phyloP scores from a whole-genome alignment of 2,329 filamentous ascomycete species.

The Saccharata proteae region DNA sequence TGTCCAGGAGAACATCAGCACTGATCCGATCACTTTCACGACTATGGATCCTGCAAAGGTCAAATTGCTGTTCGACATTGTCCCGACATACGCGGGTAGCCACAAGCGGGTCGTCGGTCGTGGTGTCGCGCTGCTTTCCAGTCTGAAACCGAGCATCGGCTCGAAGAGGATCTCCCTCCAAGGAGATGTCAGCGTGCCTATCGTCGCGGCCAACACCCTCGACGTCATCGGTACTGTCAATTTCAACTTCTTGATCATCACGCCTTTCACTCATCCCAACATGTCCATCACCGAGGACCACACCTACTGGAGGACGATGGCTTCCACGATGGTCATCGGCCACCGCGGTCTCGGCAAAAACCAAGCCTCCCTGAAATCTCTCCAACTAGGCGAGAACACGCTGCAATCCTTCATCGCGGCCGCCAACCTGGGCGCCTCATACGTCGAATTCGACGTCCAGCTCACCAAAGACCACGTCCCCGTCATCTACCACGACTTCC shows the following conservation, averaged over 20 bases:
- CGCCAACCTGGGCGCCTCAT: constrained; percentile 73
- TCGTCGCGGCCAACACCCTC: constrained; percentile 66
- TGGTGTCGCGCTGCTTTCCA: constrained; percentile 76
- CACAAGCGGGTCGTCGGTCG: constrained; percentile 76
- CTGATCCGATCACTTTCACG: constrained; percentile 85
- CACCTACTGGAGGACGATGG: constrained; percentile 92
- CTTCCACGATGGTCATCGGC: constrained; percentile 72
- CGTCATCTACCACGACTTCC: constrained; percentile 96
- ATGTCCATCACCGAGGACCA: constrained; percentile 84
- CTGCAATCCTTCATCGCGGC: constrained; percentile 92
- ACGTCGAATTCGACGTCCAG: constrained; percentile 76
- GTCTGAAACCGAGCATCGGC: constrained; percentile 70
- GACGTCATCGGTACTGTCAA: constrained; percentile 92
- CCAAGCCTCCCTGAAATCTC: constrained; percentile 63
- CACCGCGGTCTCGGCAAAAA: constrained; percentile 83
- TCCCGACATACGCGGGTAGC: constrained; percentile 82
- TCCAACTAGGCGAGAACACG: constrained; percentile 95
- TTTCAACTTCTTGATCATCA: constrained; percentile 94
- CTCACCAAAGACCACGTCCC: constrained; percentile 97
- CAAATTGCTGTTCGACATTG: constrained; percentile 84
- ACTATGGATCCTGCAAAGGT: constrained; percentile 67
- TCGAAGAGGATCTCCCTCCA: constrained; percentile 83
- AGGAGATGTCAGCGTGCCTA: constrained; percentile 83
- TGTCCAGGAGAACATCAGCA: constrained; percentile 85
- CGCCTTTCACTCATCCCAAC: constrained; percentile 84